These are phyloP conservation scores for Yamadazyma diospyri DNA, from an alignment of 1,139 yeast species.

Conservation along the genomic window DNA sequence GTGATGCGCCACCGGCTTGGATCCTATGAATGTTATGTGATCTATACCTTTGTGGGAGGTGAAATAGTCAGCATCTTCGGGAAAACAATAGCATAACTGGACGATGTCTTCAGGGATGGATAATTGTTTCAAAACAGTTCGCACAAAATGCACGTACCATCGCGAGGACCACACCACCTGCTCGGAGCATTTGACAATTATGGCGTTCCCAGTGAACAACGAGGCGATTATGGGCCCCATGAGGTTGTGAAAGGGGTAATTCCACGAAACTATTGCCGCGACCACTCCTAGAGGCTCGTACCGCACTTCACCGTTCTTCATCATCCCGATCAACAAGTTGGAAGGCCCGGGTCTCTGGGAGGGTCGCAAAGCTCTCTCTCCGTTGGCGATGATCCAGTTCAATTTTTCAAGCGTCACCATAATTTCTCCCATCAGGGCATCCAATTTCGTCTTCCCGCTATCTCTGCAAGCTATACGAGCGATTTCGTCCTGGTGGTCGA, in stretches of 20 bases:
- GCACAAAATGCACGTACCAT: conserved; percentile 68
- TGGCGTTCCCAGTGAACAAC: conserved; percentile 85
- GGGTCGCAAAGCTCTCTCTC: conserved; percentile 66
- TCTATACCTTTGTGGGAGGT: conserved; percentile 78
- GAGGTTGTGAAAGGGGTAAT: conserved; percentile 89
- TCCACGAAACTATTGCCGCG: conserved; percentile 92
- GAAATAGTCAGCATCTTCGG: conserved; percentile 80
- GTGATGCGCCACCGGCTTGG: conserved; percentile 88
- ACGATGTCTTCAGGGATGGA: conserved; percentile 79
- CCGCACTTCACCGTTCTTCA: conserved; percentile 91
- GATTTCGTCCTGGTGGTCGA: conserved; percentile 79
- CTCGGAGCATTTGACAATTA: conserved; percentile 90
- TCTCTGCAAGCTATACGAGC: conserved; percentile 94
- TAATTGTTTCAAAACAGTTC: conserved; percentile 65
- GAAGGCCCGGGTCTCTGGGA: conserved; percentile 86
- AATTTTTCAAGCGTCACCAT: conserved; percentile 90
- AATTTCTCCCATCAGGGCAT: conserved; percentile 94
- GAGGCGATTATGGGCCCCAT: conserved; percentile 91
- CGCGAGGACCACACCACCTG: conserved; percentile 93
- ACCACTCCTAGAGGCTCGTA: conserved; percentile 92
- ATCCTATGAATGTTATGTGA: conserved; percentile 93
- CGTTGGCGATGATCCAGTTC: conserved; percentile 84
- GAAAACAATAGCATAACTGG: conserved; percentile 76
- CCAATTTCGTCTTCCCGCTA: conserved; percentile 92
- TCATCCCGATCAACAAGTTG: conserved; percentile 57